These are phyloP conservation scores for Crithidia thermophila DNA, from an alignment of 208 protist genomes.

Conservation along the genomic window DNA sequence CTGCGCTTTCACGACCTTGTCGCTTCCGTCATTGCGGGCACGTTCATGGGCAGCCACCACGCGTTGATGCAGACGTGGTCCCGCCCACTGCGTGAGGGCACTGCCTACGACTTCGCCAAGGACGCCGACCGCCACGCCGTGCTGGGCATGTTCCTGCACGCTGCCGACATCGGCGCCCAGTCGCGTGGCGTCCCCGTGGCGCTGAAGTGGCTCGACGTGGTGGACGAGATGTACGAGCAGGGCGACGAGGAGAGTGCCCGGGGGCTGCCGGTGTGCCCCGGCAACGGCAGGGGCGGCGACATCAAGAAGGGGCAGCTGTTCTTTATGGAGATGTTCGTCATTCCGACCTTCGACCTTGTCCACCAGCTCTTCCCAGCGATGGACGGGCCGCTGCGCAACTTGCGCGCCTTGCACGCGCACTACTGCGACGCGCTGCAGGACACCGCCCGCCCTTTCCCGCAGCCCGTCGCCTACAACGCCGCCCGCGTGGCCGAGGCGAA, in stretches of 20 bases:
- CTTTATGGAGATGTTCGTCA: conserved; percentile 78
- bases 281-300: conserved; percentile 35
- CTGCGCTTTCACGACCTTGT: conserved; percentile 73
- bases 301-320: conserved; percentile 56
- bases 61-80: conserved; percentile 36
- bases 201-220: conserved; percentile 69
- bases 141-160: conserved; percentile 67
- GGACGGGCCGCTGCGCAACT: conserved; percentile 47
- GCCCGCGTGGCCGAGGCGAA: neutral
- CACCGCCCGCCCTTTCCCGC: conserved; percentile 22
- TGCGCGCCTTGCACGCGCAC: conserved; percentile 46
- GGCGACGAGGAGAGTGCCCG: conserved; percentile 63
- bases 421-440: conserved; percentile 38
- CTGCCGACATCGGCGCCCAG: conserved; percentile 78
- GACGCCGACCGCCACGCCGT: conserved; percentile 55
- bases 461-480: conserved; percentile 18
- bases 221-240: conserved; percentile 81
- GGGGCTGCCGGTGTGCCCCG: conserved; percentile 51
- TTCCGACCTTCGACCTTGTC: conserved; percentile 71
- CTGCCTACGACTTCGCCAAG: conserved; percentile 38
- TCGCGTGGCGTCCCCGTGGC: conserved; percentile 60
- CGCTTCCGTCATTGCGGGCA: conserved; percentile 46
- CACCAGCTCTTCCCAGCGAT: conserved; percentile 64
- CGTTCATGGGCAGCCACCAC: conserved; percentile 69
- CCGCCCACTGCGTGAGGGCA: conserved; percentile 15